Percentiles rank a stretch among this genome's conserved stretches.
Conservation (phyloP, 1,284 basidiomycete genomes). For the Neonothopanus nambi region DNA sequence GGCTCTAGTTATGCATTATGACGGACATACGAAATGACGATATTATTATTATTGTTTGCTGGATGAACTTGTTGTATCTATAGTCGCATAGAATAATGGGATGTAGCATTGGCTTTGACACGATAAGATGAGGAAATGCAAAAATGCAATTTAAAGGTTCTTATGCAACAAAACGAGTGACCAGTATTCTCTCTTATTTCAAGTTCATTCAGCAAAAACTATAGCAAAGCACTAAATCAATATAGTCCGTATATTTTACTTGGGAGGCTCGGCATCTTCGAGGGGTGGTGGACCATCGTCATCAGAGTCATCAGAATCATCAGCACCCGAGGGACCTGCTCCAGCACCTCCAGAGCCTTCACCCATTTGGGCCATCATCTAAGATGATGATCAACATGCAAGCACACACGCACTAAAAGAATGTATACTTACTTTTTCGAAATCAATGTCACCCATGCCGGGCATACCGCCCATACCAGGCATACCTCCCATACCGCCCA, state of each 20-base stretch:
- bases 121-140: too few relatives aligned
- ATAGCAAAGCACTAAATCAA: background rate
- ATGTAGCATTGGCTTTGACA: too few relatives aligned
- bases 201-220: background rate
- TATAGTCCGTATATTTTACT: slow-evolving; percentile 11
- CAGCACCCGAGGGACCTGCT: slow-evolving; percentile 35
- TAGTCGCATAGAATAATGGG: too few relatives aligned
- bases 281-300: slow-evolving; percentile 78
- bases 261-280: slow-evolving; percentile 54
- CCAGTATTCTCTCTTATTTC: background rate
- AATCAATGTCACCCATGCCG: slow-evolving; percentile 37
- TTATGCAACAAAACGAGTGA: too few relatives aligned
- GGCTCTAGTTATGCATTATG: background rate
- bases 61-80: too few relatives aligned
- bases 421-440: slow-evolving; percentile 51
- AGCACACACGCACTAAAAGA: background rate
- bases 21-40: background rate
- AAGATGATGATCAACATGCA: slow-evolving; percentile 16
- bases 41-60: background rate
- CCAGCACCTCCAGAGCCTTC: slow-evolving; percentile 29
- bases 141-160: too few relatives aligned
- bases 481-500: slow-evolving; percentile 44
- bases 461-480: slow-evolving; percentile 33
- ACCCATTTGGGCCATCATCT: slow-evolving; percentile 69
- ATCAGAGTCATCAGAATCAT: slow-evolving; percentile 51